These are phyloP conservation scores for Verruconis gallopava DNA, from an alignment of 2,329 filamentous ascomycete genomes.

Conservation along the genomic window DNA sequence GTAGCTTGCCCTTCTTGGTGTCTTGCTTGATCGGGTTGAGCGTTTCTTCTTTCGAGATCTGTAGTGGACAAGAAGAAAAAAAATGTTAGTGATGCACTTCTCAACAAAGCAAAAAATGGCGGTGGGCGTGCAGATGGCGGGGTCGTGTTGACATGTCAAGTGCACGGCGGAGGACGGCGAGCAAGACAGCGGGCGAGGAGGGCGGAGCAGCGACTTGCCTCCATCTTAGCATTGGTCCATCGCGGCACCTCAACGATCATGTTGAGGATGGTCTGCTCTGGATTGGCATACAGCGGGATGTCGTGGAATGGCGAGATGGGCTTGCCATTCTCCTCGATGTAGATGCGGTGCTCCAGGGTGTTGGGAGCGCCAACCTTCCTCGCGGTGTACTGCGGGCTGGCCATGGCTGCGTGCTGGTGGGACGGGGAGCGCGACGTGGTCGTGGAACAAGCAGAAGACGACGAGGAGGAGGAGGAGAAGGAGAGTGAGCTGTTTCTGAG, in stretches of 20 bases:
- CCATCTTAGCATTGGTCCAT: slow-evolving; percentile 99
- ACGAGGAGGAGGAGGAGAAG: slow-evolving; percentile 7
- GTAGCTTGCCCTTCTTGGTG: slow-evolving; percentile 98
- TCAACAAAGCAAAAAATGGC: too few species aligned
- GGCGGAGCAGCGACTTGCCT: slow-evolving; percentile 48
- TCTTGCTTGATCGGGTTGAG: slow-evolving; percentile 99
- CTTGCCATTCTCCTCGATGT: slow-evolving; percentile 93
- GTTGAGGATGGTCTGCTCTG: slow-evolving; percentile 91
- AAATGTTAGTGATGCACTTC: too few species aligned
- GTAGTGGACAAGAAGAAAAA: too few species aligned
- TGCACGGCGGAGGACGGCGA: too few species aligned
- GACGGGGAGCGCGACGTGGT: slow-evolving; percentile 14
- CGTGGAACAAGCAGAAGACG: slow-evolving; percentile 9
- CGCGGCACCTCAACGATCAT: slow-evolving; percentile 99
- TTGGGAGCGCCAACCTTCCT: slow-evolving; percentile 83
- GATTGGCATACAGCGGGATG: slow-evolving; percentile 93
- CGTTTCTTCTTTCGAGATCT: slow-evolving; percentile 98
- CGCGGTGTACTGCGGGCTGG: slow-evolving; percentile 57
- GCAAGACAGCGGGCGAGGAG: neutral
- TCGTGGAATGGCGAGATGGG: slow-evolving; percentile 96
- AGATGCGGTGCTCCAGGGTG: slow-evolving; percentile 95
- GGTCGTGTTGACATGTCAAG: too few species aligned
- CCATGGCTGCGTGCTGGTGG: neutral
- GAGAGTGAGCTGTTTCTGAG: slow-evolving; percentile 15
- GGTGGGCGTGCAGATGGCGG: too few species aligned